A percentile compares a stretch with the other conserved stretches of the same genome.
These are phyloP conservation scores for Plasmopara halstedii DNA, from an alignment of 352 stramenopile genomes.

Conservation along the genomic window DNA sequence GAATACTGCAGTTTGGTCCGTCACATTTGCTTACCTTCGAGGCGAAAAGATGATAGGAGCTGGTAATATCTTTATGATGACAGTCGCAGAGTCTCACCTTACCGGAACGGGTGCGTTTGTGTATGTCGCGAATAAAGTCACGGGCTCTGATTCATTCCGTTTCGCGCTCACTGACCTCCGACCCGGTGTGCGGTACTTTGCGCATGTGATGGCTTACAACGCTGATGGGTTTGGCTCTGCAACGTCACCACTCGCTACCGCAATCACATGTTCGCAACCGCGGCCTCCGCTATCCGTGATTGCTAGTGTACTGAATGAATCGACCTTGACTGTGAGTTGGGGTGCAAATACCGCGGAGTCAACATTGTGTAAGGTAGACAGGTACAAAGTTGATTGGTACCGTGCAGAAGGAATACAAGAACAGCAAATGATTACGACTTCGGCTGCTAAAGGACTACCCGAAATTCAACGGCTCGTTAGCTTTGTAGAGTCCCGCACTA, in stretches of 20 bases:
- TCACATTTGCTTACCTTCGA: conserved; percentile 91
- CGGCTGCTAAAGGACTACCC: conserved; percentile 48
- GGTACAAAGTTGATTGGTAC: conserved; percentile 78
- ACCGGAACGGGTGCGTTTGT: conserved; percentile 57
- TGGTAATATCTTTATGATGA: conserved; percentile 83
- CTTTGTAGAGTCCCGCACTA: conserved; percentile 49
- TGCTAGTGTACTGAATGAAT: conserved; percentile 48
- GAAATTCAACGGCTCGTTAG: conserved; percentile 58
- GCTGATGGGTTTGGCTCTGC: conserved; percentile 22
- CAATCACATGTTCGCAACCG: conserved; percentile 49
- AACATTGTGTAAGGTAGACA: conserved; percentile 40
- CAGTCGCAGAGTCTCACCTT: conserved; percentile 38
- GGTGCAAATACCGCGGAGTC: conserved; percentile 11
- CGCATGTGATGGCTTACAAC: conserved; percentile 83
- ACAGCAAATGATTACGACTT: conserved; percentile 74
- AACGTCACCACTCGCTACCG: conserved; percentile 50
- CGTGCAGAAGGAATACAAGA: conserved; percentile 40
- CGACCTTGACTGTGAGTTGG: conserved; percentile 46
- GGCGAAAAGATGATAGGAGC: conserved; percentile 89
- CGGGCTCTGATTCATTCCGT: conserved; percentile 87
- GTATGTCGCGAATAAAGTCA: conserved; percentile 71
- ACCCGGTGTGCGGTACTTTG: conserved; percentile 54
- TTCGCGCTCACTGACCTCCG: conserved; percentile 51
- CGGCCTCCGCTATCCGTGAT: conserved; percentile 33
- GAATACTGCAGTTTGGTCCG: conserved; percentile 83